A percentile compares a stretch with the other conserved stretches of the same genome.
These are phyloP conservation scores for Fraxinus ornus DNA, from an alignment of 305 asterid species.

Conservation along the genomic window DNA sequence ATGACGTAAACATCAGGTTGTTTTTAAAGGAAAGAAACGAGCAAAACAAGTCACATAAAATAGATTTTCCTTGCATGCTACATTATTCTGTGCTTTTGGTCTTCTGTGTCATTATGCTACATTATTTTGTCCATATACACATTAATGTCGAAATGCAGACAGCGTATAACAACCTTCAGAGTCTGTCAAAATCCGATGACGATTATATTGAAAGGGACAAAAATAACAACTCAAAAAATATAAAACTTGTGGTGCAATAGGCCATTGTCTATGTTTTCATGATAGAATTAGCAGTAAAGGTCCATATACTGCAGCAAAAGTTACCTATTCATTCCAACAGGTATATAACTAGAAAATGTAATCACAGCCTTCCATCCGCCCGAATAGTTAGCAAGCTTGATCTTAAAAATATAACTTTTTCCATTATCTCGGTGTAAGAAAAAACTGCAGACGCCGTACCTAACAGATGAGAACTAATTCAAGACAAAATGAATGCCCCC, in stretches of 20 bases:
- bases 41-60: not conserved
- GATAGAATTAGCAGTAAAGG: not conserved
- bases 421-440: no score
- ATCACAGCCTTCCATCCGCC: no score
- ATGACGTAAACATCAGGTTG: constrained; percentile 10
- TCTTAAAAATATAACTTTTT: no score
- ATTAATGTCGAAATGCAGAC: not conserved
- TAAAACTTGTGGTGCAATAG: not conserved
- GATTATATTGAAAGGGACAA: no score
- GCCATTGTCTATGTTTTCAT: not conserved
- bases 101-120: no score
- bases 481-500: not conserved
- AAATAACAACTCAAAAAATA: not conserved
- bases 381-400: no score
- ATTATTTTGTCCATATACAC: not conserved
- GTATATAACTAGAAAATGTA: no score
- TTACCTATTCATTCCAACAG: no score
- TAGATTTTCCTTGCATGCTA: not conserved
- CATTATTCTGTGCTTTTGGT: not conserved
- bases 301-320: not conserved
- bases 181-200: not conserved
- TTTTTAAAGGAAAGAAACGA: not conserved
- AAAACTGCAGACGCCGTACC: not conserved
- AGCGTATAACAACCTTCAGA: not conserved
- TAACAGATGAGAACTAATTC: not conserved